Evolutionary conservation across 2,329 filamentous ascomycete genomes (phyloP).

Genomic region (Penicillium decumbens): DNA sequence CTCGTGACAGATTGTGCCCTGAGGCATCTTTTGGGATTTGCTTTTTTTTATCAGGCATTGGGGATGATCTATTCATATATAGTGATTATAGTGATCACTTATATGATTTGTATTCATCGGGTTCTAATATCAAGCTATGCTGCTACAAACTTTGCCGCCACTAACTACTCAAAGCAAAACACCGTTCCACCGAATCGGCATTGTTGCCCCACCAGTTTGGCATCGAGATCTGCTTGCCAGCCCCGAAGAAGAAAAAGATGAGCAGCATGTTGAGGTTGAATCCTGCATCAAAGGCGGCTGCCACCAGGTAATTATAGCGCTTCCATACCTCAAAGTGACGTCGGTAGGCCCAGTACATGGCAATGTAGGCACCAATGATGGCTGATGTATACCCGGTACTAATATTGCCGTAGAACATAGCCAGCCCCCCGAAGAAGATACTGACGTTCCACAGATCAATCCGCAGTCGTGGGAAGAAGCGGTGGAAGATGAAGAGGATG

Average conservation of each 20-base stretch:
- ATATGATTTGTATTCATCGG: not conserved
- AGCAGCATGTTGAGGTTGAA: conserved; percentile 60
- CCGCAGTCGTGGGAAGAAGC: conserved; percentile 50
- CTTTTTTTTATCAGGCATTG: not conserved
- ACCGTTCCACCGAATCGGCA: conserved; percentile 51
- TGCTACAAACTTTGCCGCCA: not conserved
- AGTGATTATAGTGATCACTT: not conserved
- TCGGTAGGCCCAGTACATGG: conserved; percentile 57
- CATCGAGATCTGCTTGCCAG: conserved; percentile 55
- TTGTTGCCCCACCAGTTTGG: conserved; percentile 64
- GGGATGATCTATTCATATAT: not conserved
- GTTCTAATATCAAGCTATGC: not conserved
- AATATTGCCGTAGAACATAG: conserved; percentile 58
- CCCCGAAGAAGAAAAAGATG: conserved; percentile 58
- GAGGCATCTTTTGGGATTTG: conserved; percentile 3
- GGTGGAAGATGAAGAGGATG: conserved; percentile 49
- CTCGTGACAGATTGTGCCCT: conserved; percentile 19
- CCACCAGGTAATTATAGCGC: conserved; percentile 58
- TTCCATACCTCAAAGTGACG: conserved; percentile 56
- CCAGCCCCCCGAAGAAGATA: conserved; percentile 56
- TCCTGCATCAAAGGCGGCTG: conserved; percentile 58
- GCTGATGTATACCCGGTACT: conserved; percentile 56
- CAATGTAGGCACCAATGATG: conserved; percentile 57
- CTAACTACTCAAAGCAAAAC: conserved; percentile 49
- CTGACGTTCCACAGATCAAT: conserved; percentile 58